Evolutionary conservation across 225 moss, liverwort and hornwort genomes (phyloP).

Genomic region (Pseudisothecium myosuroides): DNA sequence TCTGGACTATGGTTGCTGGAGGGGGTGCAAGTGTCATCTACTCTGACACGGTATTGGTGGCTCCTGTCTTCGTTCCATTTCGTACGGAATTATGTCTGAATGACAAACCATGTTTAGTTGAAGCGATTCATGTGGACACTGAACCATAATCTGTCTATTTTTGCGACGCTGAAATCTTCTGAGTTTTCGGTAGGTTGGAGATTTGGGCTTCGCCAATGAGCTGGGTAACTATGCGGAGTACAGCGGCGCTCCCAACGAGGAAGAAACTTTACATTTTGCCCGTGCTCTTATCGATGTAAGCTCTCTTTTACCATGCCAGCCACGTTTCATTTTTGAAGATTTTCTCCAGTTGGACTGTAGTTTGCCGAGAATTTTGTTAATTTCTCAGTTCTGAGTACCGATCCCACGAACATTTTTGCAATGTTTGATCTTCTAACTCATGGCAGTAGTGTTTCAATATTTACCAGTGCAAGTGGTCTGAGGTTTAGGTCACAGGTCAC

Average conservation of each 20-base stretch:
- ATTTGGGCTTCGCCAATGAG: constrained; percentile 55
- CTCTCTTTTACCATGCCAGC: background rate
- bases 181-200: constrained; percentile 45
- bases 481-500: background rate
- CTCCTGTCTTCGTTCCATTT: background rate
- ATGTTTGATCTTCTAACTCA: background rate
- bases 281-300: constrained; percentile 55
- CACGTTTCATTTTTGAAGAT: background rate
- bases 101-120: background rate
- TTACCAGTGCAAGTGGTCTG: background rate
- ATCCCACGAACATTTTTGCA: background rate
- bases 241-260: constrained; percentile 63
- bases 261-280: constrained; percentile 59
- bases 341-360: background rate
- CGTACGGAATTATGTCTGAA: too few species aligned
- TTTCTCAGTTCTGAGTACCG: background rate
- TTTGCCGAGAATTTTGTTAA: background rate
- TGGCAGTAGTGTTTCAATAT: background rate
- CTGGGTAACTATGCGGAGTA: constrained; percentile 70
- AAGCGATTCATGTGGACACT: background rate
- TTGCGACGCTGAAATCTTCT: background rate
- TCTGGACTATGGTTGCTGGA: constrained; percentile 99
- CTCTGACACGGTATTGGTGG: constrained; percentile 65
- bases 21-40: constrained; percentile 99
- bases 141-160: background rate